Percentiles rank a stretch among this genome's conserved stretches.
These are phyloP conservation scores for Clitopilus passeckerianus DNA, from an alignment of 768 basidiomycete species.

Conservation along the genomic window DNA sequence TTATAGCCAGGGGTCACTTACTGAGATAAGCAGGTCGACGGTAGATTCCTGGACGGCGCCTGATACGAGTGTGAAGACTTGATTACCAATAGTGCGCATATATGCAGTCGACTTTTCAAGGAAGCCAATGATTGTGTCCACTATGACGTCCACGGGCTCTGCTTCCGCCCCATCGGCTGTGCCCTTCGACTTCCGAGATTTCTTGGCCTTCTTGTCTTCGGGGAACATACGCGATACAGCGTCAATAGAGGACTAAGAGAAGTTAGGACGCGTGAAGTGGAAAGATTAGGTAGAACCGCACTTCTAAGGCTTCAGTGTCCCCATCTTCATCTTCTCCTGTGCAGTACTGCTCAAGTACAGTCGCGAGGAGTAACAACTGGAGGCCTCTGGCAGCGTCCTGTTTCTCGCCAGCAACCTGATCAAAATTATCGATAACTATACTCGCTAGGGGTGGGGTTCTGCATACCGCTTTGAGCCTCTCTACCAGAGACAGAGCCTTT, in stretches of 20 bases:
- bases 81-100: constrained; percentile 73
- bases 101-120: constrained; percentile 81
- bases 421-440: background rate
- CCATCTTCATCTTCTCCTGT: constrained; percentile 47
- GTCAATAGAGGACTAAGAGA: constrained; percentile 52
- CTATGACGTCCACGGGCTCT: constrained; percentile 76
- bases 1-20: constrained; percentile 32
- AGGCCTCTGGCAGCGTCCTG: constrained; percentile 62
- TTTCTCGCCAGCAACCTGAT: constrained; percentile 31
- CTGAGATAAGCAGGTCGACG: constrained; percentile 75
- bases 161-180: constrained; percentile 33
- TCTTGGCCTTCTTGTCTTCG: constrained; percentile 31
- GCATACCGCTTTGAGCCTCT: constrained; percentile 41
- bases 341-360: constrained; percentile 70
- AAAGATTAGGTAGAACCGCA: constrained; percentile 17
- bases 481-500: constrained; percentile 37
- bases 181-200: constrained; percentile 30
- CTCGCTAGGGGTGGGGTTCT: background rate
- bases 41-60: constrained; percentile 62
- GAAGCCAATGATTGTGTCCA: constrained; percentile 88
- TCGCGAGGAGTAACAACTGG: constrained; percentile 66
- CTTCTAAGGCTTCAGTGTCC: constrained; percentile 60
- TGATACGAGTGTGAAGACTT: constrained; percentile 73
- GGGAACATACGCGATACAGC: constrained; percentile 53
- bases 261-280: background rate